Evolutionary conservation across 23 red algal genomes (phyloP), one percentile per base, ranked within the genome.

Genomic region (Gracilaria domingensis): DNA sequence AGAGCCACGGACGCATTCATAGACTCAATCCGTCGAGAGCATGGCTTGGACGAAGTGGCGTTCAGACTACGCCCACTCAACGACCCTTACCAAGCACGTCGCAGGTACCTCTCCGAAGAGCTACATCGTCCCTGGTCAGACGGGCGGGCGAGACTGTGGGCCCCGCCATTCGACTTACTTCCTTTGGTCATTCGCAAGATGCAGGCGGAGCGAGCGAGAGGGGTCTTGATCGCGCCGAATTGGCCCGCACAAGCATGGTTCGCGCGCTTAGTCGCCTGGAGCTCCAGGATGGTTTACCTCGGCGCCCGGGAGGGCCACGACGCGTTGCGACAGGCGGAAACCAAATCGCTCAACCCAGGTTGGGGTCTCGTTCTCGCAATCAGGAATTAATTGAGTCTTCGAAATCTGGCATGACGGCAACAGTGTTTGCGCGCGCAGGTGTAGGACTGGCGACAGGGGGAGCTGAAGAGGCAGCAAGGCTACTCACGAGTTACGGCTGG

Each of bases 221-320:
- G n/a, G n/a, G n/a, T n/a, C n/a, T n/a, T n/a, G n/a, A n/a, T n/a
- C n/a, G n/a, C n/a, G n/a, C n/a, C n/a, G n/a, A n/a, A n/a, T n/a
- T n/a, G n/a, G n/a, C n/a, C 30, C 25, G 69, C 82, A 26, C 58
- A 86, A 58, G 53, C 82, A 13, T 86, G 61, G 0, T 86, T 71
- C 82, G 57, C 57, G 82, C 60, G 82, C 61, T 86, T 86, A 26
- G 1, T 24, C 6, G 1, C 0, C 14, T 37, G 40, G 40, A 30
- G 0, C 4, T 42, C 56, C 32, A 18, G n/a, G 38, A 48, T 86
- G 25, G 4, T 2, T 23, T 11, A 24, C 34, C 51, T 84, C 12
- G 60, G 47, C 59, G n/a, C 23, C 21, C 12, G 4, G 7, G 11
- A 48, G 40, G 39, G 4, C 12, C 23, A 55, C 4, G 16, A 21